Evolutionary conservation across 768 basidiomycete species (phyloP), one percentile per base, ranked within the genome.

Genomic region (Tylopilus subfusipes): DNA sequence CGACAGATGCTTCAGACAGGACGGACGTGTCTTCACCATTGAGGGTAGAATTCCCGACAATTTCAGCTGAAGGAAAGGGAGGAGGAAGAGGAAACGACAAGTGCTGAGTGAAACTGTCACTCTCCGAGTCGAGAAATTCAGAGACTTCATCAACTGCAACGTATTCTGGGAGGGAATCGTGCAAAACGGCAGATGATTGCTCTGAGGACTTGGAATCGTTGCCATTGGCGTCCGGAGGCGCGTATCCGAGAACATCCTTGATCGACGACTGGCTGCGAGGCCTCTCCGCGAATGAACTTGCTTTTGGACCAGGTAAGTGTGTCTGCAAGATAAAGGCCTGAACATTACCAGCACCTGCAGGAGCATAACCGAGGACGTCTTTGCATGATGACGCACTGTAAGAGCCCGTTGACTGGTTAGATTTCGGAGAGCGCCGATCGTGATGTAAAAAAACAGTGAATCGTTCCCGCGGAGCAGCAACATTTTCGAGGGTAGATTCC

Each of bases 31-130:
- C 36, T 18, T 50, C 55, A 24, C n/a, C 31, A 34, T 12, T 10
- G 10, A 56, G 38, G 5, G 52, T 25, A 6, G 59, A 47, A 16
- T 52, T 24, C 2, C 27, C 52, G 12, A 47, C 43, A 25, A 48
- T 22, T 25, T 60, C 63, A 5, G 38, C 29, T 9, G 57, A 40
- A 1, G 55, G 31, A 30, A 56, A 52, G 13, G 50, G 46, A 21
- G 54, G 56, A 40, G 63, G 61, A 13, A 63, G 56, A 34, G 68
- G 65, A 54, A 61, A 65, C 21, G 65, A 63, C 36, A 58, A n/a
- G 18, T 29, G 58, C 34, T 42, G 59, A 9, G 50, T 42, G 44
- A 58, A 50, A 43, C 34, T 50, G 22, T 44, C 14, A 31, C 18
- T 9, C 13, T 36, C 51, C 2, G 47, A 54, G 18, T 44, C 46